phyloP scores from a whole-genome alignment of 176 grass and related monocot species.

The Oryza meyeriana region DNA sequence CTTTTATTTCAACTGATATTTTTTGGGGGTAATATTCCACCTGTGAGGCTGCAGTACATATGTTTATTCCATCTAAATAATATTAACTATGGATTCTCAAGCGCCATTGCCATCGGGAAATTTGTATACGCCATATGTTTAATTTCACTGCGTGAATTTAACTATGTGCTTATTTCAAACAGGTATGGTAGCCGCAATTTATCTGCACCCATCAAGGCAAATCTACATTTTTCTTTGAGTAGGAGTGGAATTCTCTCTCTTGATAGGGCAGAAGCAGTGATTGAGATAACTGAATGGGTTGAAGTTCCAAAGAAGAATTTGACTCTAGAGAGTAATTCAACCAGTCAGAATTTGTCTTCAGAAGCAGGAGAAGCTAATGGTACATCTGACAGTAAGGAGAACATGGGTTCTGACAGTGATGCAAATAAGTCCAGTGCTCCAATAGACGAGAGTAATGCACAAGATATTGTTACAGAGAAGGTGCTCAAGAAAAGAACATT shows the following conservation, averaged over 20 bases:
- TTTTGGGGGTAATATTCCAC: not conserved
- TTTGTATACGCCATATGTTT: conserved; percentile 8
- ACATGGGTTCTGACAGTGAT: conserved; percentile 41
- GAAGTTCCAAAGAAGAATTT: conserved; percentile 88
- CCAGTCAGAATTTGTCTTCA: conserved; percentile 50
- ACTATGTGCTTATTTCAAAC: conserved; percentile 29
- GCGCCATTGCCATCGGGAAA: not conserved
- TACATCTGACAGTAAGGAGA: conserved; percentile 47
- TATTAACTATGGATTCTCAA: not conserved
- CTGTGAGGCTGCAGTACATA: not conserved
- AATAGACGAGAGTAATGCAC: conserved; percentile 43
- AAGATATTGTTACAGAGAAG: conserved; percentile 75
- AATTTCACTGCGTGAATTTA: conserved; percentile 20
- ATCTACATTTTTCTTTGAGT: conserved; percentile 96
- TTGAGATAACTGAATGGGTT: conserved; percentile 99
- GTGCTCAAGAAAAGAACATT: conserved; percentile 96
- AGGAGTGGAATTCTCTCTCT: conserved; percentile 95
- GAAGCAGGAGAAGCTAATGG: conserved; percentile 52
- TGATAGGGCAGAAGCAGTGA: conserved; percentile 87
- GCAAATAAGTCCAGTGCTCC: conserved; percentile 34
- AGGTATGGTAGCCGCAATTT: conserved; percentile 88
- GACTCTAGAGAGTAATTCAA: conserved; percentile 64
- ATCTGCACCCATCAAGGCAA: conserved; percentile 95
- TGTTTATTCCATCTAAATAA: conserved; percentile 3
- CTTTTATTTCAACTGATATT: not conserved